phyloP scores from a whole-genome alignment of 2,329 filamentous ascomycete species.

The Xylaria hypoxylon region DNA sequence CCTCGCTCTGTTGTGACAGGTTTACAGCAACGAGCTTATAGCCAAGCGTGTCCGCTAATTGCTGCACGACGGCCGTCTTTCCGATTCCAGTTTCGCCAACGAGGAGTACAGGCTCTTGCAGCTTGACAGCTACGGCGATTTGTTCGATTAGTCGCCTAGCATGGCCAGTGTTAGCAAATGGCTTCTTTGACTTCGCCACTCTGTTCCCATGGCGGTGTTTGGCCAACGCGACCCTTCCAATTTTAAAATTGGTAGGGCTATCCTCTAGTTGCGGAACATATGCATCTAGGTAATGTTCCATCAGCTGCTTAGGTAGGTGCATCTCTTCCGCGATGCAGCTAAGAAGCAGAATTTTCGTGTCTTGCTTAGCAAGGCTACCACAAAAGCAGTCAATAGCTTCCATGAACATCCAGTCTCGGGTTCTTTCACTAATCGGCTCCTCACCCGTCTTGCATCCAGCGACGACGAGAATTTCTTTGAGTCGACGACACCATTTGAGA shows the following conservation, averaged over 20 bases:
- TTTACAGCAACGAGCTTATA: constrained; percentile 94
- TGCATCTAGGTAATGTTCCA: constrained; percentile 79
- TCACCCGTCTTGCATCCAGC: constrained; percentile 73
- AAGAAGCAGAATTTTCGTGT: constrained; percentile 70
- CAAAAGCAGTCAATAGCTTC: constrained; percentile 95
- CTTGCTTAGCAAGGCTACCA: constrained; percentile 77
- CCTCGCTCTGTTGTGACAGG: constrained; percentile 96
- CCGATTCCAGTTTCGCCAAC: constrained; percentile 99
- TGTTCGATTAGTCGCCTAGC: constrained; percentile 89
- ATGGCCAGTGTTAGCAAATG: constrained; percentile 90
- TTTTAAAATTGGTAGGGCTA: constrained; percentile 65
- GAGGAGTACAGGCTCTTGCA: constrained; percentile 88
- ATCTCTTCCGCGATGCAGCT: constrained; percentile 85
- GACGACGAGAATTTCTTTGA: constrained; percentile 73
- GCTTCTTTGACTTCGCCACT: constrained; percentile 65
- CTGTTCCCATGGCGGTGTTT: constrained; percentile 67
- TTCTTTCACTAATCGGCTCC: constrained; percentile 78
- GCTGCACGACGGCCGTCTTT: constrained; percentile 96
- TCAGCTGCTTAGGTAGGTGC: constrained; percentile 84
- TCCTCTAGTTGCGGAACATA: constrained; percentile 79
- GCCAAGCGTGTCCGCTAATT: constrained; percentile 84
- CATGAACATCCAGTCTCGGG: constrained; percentile 86
- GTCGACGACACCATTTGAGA: constrained; percentile 88
- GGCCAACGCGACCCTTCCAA: constrained; percentile 74
- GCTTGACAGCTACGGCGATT: constrained; percentile 82